These are phyloP conservation scores for Fomitopsis schrenkii DNA, from an alignment of 1,284 basidiomycete genomes.

Conservation along the genomic window DNA sequence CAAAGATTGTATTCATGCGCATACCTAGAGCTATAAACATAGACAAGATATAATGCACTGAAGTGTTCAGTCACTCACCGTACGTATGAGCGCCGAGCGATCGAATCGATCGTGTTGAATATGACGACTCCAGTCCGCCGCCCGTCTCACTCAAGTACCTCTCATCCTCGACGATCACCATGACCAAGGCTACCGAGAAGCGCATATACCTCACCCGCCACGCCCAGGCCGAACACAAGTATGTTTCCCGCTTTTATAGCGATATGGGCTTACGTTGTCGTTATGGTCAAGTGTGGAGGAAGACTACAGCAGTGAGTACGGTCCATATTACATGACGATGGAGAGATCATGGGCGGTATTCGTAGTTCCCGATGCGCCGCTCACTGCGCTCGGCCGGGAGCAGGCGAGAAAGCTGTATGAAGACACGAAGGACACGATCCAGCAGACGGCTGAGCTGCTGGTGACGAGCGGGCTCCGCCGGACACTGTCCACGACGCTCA, in stretches of 20 bases:
- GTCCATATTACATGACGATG: background rate
- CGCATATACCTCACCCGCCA: slow-evolving; percentile 29
- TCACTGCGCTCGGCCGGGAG: slow-evolving; percentile 24
- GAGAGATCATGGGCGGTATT: background rate
- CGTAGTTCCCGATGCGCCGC: slow-evolving; percentile 25
- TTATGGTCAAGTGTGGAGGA: slow-evolving; percentile 17
- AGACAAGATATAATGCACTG: no score
- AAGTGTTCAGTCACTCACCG: background rate
- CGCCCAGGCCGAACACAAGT: slow-evolving; percentile 31
- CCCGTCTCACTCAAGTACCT: background rate
- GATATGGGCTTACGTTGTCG: background rate
- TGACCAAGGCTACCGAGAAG: slow-evolving; percentile 26
- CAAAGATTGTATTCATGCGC: no score
- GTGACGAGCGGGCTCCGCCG: slow-evolving; percentile 29
- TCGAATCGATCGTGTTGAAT: background rate
- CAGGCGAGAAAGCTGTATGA: slow-evolving; percentile 27
- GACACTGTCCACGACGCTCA: slow-evolving; percentile 29
- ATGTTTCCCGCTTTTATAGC: background rate
- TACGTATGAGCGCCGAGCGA: background rate
- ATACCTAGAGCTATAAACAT: no score
- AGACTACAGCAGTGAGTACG: slow-evolving; percentile 24
- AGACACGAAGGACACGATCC: slow-evolving; percentile 29
- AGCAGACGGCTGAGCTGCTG: slow-evolving; percentile 28
- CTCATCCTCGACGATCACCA: background rate
- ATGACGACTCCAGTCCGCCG: background rate